These are phyloP conservation scores for Colletotrichum chlorophyti DNA, from an alignment of 2,329 filamentous ascomycete genomes.

Conservation along the genomic window DNA sequence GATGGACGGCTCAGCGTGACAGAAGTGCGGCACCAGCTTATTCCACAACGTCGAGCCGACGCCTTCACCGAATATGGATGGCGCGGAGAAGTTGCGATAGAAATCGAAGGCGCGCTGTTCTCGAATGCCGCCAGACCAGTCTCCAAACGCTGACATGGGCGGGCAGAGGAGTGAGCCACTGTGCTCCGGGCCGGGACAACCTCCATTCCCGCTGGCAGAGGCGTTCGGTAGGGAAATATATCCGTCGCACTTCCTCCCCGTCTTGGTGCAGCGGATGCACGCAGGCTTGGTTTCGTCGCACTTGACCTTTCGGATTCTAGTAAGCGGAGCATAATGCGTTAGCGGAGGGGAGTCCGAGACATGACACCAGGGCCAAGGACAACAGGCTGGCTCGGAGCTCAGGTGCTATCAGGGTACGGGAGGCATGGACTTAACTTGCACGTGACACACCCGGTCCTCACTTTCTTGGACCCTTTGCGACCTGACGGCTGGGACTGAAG, in stretches of 20 bases:
- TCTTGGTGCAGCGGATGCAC: slow-evolving; percentile 60
- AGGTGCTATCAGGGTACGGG: too few species aligned
- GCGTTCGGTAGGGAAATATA: slow-evolving; percentile 50
- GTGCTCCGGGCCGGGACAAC: slow-evolving; percentile 26
- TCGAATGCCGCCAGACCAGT: neutral
- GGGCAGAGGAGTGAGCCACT: slow-evolving; percentile 13
- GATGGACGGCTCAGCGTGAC: slow-evolving; percentile 51
- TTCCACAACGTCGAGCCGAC: slow-evolving; percentile 52
- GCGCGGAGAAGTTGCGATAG: slow-evolving; percentile 44
- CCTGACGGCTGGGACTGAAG: slow-evolving; percentile 27
- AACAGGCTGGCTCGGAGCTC: too few species aligned
- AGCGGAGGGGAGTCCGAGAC: too few species aligned
- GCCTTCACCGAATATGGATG: slow-evolving; percentile 44
- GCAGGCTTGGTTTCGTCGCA: slow-evolving; percentile 62
- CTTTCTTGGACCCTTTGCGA: slow-evolving; percentile 52
- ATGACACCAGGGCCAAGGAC: neutral
- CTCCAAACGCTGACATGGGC: slow-evolving; percentile 2
- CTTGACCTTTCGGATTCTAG: slow-evolving; percentile 61
- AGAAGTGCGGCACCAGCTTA: slow-evolving; percentile 52
- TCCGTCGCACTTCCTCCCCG: slow-evolving; percentile 64
- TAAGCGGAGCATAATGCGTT: neutral
- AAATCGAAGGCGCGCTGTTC: slow-evolving; percentile 40
- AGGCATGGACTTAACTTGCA: slow-evolving; percentile 55
- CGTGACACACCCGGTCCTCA: slow-evolving; percentile 58
- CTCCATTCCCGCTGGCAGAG: slow-evolving; percentile 29